Conservation (phyloP, 192 early-diverging fungal species). For the Funneliformis mosseae region DNA sequence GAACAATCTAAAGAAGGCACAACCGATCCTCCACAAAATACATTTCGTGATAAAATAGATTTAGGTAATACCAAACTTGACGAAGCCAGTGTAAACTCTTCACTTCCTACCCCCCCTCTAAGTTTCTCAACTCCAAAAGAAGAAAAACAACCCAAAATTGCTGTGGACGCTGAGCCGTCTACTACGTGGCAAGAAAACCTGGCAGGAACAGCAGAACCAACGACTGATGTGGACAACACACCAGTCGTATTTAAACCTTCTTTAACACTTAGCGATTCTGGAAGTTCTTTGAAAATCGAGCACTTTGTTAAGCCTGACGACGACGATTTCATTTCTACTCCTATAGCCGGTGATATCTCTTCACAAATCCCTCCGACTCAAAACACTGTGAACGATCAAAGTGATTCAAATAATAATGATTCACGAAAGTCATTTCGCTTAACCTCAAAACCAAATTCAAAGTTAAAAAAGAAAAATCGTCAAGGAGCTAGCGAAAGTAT, state of each 20-base stretch:
- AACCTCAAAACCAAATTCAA: background rate
- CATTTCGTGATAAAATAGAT: background rate
- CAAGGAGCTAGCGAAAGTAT: background rate
- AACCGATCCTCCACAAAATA: background rate
- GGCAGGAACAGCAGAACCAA: background rate
- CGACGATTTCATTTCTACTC: background rate
- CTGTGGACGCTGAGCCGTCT: background rate
- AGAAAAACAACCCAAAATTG: background rate
- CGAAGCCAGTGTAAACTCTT: background rate
- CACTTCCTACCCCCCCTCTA: background rate
- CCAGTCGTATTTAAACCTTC: background rate
- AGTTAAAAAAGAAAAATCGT: background rate
- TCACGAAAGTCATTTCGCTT: background rate
- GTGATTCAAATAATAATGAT: background rate
- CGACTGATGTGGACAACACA: constrained; percentile 9
- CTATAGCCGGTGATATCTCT: background rate
- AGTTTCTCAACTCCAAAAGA: background rate
- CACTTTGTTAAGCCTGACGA: background rate
- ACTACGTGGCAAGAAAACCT: background rate
- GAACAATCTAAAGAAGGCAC: constrained; percentile 3
- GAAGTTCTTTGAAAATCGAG: background rate
- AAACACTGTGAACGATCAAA: background rate
- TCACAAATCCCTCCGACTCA: background rate
- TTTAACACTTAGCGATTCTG: background rate
- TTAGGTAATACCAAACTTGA: background rate